Base-by-base conservation (phyloP, 257 asterid genomes). In the Verbena officinalis region DNA sequence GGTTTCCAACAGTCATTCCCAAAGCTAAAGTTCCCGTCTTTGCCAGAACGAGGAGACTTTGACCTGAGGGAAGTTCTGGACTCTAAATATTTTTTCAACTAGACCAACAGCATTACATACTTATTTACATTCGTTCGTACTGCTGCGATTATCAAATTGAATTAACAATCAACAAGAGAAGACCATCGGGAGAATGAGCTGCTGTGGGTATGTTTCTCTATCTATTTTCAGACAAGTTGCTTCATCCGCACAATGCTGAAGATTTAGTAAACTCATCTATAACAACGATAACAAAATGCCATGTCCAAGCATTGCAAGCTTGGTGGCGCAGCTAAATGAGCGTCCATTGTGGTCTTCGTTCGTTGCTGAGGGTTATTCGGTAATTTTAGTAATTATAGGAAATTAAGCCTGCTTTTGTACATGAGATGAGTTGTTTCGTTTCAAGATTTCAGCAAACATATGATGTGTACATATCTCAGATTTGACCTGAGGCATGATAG, bases 1-100 rank as follows among this genome's bases (percentile, higher is more conserved):
- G 81, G 83, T 67, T 94, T 94, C 39, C 81, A 88, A 71, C 20
- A 75, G 53, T 81, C 95, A 16, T 88, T 86, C 75, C 96, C 97
- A 15, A 67, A 75, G 5, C 70, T 88, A 54, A 78, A 73, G 19
- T 90, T 90, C 67, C 99, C 99, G 43, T 84, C 95, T 10, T 63
- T 88, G 73, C 99, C 99, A 0, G 93, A 83, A 68, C 83, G 96
- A 20, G 99, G 99, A 65, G 96, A 94, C 66, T 94, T 94, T 13
- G 88, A 90, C 81, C 76, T 94, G 72, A 86, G 71, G 71, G 97
- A 94, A 76, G 97, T 94, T 75, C 68, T 86, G 16, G 77, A 76
- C 20, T 84, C 99, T 16, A 76, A 89, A 31, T 94, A 94, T 77
- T 94, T 94, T 75, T 94, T 94, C 95, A 94, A 90, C 88, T 94